Percentiles rank a stretch among this genome's conserved stretches.
Conservation (phyloP, 2,329 filamentous ascomycete species). For the Microsporum audouinii region DNA sequence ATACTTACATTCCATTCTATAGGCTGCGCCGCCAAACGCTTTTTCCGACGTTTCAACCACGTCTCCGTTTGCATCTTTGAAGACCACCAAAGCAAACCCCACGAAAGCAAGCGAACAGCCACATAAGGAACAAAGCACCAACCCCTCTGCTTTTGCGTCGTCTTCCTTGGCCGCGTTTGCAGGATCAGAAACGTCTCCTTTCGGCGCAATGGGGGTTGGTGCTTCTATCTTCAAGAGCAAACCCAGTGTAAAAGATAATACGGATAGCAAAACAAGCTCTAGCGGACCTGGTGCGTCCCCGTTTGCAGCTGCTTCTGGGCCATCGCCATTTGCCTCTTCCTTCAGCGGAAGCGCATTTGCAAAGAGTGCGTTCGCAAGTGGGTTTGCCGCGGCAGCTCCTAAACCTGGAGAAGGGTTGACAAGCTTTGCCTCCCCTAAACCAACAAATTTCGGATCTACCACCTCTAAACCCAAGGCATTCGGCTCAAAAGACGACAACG, state of each 20-base stretch:
- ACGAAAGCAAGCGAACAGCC: slow-evolving; percentile 13
- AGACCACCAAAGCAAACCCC: slow-evolving; percentile 18
- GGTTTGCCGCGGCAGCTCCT: slow-evolving; percentile 40
- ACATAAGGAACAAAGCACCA: slow-evolving; percentile 33
- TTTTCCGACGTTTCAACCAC: slow-evolving; percentile 35
- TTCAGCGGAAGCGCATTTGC: slow-evolving; percentile 25
- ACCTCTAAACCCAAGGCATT: slow-evolving; percentile 50
- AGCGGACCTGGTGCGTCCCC: slow-evolving; percentile 18
- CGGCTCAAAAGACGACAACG: slow-evolving; percentile 52
- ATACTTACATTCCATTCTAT: not conserved
- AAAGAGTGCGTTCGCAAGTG: slow-evolving; percentile 29
- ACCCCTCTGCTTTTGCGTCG: slow-evolving; percentile 52
- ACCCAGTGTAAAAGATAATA: slow-evolving; percentile 3
- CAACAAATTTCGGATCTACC: slow-evolving; percentile 23
- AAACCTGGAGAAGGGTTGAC: slow-evolving; percentile 41
- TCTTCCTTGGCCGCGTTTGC: slow-evolving; percentile 60
- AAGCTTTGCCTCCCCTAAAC: slow-evolving; percentile 57
- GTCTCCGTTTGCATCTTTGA: slow-evolving; percentile 33
- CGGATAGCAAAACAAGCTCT: not conserved
- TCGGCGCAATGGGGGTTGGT: slow-evolving; percentile 43
- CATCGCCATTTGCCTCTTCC: slow-evolving; percentile 28
- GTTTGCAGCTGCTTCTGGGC: slow-evolving; percentile 19
- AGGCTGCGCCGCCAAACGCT: slow-evolving; percentile 20
- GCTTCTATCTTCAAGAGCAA: slow-evolving; percentile 28
- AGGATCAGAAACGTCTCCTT: slow-evolving; percentile 50